Base-by-base conservation (phyloP, 495 filamentous ascomycete genomes). In the Penicillium lividum region DNA sequence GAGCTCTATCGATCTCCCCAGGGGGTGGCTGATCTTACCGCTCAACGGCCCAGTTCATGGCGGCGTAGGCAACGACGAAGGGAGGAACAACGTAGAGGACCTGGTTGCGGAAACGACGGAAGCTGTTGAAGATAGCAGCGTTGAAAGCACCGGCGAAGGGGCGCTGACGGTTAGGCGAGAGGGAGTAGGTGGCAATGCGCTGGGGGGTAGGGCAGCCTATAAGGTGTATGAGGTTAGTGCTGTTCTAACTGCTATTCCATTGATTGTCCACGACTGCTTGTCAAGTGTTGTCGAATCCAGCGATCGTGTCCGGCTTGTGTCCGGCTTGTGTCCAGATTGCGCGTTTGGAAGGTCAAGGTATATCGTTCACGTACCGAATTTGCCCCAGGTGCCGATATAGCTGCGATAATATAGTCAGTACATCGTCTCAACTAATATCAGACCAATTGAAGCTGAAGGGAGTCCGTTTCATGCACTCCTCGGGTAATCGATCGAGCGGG, bases 1-100 rank as follows among this genome's bases (percentile, higher is more conserved):
- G 34, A 27, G 13, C 38, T 15, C 38, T 1, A n/a, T 16, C n/a
- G 38, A 16, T 16, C 38, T 40, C 38, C 38, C 38, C 4, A 40
- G 15, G 30, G 33, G 33, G n/a, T 34, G 30, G 6, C 16, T 25
- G 56, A 54, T 55, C 67, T 73, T 85, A 95, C 92, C 85, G 81
- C 70, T 91, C 85, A 68, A 84, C 83, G 54, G 93, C 92, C 92
- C 92, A 97, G 68, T 90, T 80, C 86, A 96, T 88, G 58, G 82
- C 63, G 60, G 85, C 78, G 77, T 97, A 97, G 57, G 83, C 90
- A 62, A 79, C 66, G 58, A 92, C 59, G 63, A 94, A 77, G 33
- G 93, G 89, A 33, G 93, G 91, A n/a, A 80, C 81, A 69, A 89
- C 80, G 80, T 92, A 97, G 62, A 96, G 81, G 62, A 89, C 82